Conservation (phyloP, 2,329 filamentous ascomycete genomes). For the Gaeumannomyces tritici region DNA sequence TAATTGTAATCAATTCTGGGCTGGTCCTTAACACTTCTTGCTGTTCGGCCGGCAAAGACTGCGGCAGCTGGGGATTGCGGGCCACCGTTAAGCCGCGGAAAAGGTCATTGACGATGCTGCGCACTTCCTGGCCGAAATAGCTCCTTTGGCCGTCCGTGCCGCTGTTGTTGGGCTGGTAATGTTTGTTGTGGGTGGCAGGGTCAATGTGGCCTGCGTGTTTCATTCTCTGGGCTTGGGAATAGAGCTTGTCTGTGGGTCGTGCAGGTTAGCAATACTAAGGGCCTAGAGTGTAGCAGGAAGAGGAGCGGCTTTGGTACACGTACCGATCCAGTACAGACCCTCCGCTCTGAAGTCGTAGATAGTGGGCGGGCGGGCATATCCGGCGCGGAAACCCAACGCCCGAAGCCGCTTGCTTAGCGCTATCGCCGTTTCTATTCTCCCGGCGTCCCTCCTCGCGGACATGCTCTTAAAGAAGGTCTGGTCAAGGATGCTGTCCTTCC, state of each 20-base stretch:
- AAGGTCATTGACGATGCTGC: conserved; percentile 1
- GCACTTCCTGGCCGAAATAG: conserved; percentile 1
- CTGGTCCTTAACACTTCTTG: conserved; percentile 1
- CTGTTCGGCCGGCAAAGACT: conserved; percentile 1
- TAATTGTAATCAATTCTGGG: conserved; percentile 1
- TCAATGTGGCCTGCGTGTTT: conserved; percentile 2
- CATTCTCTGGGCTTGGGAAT: not conserved
- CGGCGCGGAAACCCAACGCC: not conserved
- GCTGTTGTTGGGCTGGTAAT: conserved; percentile 4
- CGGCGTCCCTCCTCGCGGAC: conserved; percentile 13
- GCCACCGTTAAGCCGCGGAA: conserved; percentile 1
- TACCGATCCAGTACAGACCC: not conserved
- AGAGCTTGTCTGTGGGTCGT: conserved; percentile 1
- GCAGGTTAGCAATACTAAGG: not conserved
- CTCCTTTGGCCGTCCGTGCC: conserved; percentile 1
- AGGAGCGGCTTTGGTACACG: not conserved
- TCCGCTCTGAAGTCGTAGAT: not conserved
- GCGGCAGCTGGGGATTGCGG: not conserved
- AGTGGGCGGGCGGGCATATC: not conserved
- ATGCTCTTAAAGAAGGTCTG: conserved; percentile 6
- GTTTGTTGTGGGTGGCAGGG: conserved; percentile 2
- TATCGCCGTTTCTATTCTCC: not conserved
- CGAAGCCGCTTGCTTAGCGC: not conserved
- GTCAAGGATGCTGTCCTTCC: too few relatives aligned
- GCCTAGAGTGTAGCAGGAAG: not conserved